phyloP scores from a whole-genome alignment of 2,329 filamentous ascomycete species.

The Cytospora leucostoma region DNA sequence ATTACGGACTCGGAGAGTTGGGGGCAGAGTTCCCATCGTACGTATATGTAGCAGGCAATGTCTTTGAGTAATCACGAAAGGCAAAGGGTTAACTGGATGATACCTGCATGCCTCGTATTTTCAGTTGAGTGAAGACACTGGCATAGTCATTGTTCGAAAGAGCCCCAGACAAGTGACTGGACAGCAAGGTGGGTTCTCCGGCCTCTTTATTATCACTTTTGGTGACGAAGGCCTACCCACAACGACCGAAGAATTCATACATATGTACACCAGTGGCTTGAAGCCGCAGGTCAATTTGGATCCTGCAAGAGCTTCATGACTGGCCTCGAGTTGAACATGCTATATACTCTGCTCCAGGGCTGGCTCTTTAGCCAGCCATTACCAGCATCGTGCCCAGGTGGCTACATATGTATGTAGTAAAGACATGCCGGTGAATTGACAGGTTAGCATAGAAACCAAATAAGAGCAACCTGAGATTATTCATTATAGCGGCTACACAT shows the following conservation, averaged over 20 bases:
- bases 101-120: constrained; percentile 22
- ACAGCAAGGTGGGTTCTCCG: constrained; percentile 30
- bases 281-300: background rate
- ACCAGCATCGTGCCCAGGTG: too few relatives aligned
- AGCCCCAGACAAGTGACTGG: background rate
- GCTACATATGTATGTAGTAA: too few relatives aligned
- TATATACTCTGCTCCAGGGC: constrained; percentile 4
- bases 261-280: constrained; percentile 32
- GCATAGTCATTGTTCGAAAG: background rate
- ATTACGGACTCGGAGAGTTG: too few relatives aligned
- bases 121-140: background rate
- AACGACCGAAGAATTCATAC: constrained; percentile 32
- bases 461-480: too few relatives aligned
- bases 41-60: too few relatives aligned
- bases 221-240: constrained; percentile 31
- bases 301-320: background rate
- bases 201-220: constrained; percentile 33
- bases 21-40: too few relatives aligned
- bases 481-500: too few relatives aligned
- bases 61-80: too few relatives aligned
- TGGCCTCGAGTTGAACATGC: background rate
- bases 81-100: too few relatives aligned
- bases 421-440: too few relatives aligned
- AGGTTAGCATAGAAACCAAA: too few relatives aligned
- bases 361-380: too few relatives aligned